Evolutionary conservation across 345 rosid genomes (phyloP).

Genomic region (Laguncularia racemosa): DNA sequence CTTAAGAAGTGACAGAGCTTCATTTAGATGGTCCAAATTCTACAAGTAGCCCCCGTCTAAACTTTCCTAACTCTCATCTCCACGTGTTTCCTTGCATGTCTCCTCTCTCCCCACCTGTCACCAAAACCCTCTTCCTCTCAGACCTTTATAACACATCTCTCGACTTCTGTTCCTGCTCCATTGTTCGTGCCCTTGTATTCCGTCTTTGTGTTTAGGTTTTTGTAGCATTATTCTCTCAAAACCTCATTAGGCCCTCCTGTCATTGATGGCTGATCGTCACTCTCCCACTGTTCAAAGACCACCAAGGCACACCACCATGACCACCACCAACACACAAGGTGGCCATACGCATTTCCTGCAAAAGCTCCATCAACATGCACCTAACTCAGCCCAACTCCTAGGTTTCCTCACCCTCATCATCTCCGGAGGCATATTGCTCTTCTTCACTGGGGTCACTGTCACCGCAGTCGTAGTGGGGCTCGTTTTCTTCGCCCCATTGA

Average conservation of each 20-base stretch:
- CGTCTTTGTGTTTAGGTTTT: no score
- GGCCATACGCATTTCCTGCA: conserved; percentile 17
- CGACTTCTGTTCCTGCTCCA: not conserved
- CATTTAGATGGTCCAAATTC: no score
- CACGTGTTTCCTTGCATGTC: not conserved
- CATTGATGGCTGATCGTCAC: conserved; percentile 22
- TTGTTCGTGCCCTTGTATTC: no score
- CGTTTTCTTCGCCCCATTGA: conserved; percentile 48
- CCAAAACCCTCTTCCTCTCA: no score
- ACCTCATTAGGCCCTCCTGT: not conserved
- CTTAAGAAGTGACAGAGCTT: no score
- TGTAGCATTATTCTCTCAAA: no score
- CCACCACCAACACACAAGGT: conserved; percentile 8
- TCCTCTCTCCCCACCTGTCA: no score
- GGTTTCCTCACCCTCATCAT: conserved; percentile 50
- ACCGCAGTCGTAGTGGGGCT: conserved; percentile 37
- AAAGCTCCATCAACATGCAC: conserved; percentile 37
- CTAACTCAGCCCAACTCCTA: conserved; percentile 47
- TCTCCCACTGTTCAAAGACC: conserved; percentile 14
- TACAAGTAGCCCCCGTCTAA: no score
- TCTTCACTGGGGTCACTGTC: conserved; percentile 55
- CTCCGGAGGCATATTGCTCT: conserved; percentile 54
- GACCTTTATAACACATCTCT: not conserved
- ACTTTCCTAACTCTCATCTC: not conserved
- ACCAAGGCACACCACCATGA: conserved; percentile 11